Base-by-base conservation (phyloP, 257 asterid species). In the Solanum okadae region DNA sequence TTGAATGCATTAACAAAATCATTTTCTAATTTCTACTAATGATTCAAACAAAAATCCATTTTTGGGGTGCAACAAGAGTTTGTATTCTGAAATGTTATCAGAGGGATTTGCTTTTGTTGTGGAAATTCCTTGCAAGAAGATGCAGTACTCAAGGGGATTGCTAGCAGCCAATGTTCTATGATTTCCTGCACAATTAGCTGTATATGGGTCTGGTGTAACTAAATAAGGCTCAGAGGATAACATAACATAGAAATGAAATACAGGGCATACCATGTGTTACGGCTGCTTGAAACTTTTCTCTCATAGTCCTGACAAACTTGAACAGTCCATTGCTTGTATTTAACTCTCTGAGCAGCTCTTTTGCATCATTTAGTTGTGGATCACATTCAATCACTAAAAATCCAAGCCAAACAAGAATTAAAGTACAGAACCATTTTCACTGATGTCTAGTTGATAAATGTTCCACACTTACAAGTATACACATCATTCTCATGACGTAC, bases 281-380 rank as follows among this genome's bases (percentile, higher is more conserved):
- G 83, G 95, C 92, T 91, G 92, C 93, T 93, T 94, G 98, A 90
- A 96, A 96, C 84, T 93, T 93, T 88, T 90, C 94, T 86, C 99
- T 93, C 98, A 96, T 92, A 85, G 88, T 93, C 91, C 98, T 93
- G 87, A 94, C 99, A 88, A 96, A 95, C 91, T 95, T 92, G 96
- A 94, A 95, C 23, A 95, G 93, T 76, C 94, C 98, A 68, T 96
- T 95, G 93, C 90, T 93, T 76, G 82, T 89, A 88, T 96, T 96
- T 85, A 96, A 89, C 91, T 95, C 96, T 14, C 56, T 38, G 49
- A 96, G 93, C 89, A 95, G 78, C 92, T 92, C 95, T 73, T 92
- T 92, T 35, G 91, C 95, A 88, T 90, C 94, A 75, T 88, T 89
- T 87, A 96, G 89, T 82, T 87, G 94, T 52, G 98, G 99, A 90